These are phyloP conservation scores for Mimosa pudica DNA, from an alignment of 306 rosid genomes.

Conservation along the genomic window DNA sequence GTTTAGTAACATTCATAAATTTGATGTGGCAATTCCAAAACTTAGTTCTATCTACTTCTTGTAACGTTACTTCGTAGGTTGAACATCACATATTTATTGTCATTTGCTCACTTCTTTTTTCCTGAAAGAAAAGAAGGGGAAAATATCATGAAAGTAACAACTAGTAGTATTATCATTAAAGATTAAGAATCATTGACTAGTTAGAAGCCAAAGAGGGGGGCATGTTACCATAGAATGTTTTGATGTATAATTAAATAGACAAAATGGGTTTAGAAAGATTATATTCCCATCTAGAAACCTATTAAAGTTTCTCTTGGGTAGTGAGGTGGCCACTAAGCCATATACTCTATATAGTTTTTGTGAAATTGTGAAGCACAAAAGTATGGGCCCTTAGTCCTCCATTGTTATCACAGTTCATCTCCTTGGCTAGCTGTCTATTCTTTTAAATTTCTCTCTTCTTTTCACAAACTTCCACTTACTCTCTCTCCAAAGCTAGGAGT, in stretches of 20 bases:
- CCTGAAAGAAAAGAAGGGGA: background rate
- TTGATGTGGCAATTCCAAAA: background rate
- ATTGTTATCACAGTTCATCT: conserved; percentile 37
- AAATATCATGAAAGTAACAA: background rate
- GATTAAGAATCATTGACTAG: conserved; percentile 28
- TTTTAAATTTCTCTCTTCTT: conserved; percentile 66
- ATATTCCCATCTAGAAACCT: conserved; percentile 45
- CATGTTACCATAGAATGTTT: conserved; percentile 42
- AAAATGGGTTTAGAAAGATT: conserved; percentile 31
- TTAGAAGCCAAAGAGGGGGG: conserved; percentile 32
- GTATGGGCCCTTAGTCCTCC: conserved; percentile 59
- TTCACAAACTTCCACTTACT: conserved; percentile 69
- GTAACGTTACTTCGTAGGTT: background rate
- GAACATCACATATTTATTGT: background rate
- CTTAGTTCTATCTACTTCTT: background rate
- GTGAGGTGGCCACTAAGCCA: conserved; percentile 38
- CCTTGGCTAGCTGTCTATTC: conserved; percentile 34
- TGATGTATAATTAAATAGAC: conserved; percentile 30
- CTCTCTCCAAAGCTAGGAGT: conserved; percentile 51
- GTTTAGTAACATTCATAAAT: background rate
- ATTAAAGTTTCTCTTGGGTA: conserved; percentile 47
- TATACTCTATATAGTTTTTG: conserved; percentile 25
- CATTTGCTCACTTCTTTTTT: background rate
- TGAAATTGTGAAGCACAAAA: conserved; percentile 52
- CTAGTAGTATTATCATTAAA: background rate